Evolutionary conservation across 2,329 filamentous ascomycete species (phyloP).

Genomic region (Fusarium penzigii): DNA sequence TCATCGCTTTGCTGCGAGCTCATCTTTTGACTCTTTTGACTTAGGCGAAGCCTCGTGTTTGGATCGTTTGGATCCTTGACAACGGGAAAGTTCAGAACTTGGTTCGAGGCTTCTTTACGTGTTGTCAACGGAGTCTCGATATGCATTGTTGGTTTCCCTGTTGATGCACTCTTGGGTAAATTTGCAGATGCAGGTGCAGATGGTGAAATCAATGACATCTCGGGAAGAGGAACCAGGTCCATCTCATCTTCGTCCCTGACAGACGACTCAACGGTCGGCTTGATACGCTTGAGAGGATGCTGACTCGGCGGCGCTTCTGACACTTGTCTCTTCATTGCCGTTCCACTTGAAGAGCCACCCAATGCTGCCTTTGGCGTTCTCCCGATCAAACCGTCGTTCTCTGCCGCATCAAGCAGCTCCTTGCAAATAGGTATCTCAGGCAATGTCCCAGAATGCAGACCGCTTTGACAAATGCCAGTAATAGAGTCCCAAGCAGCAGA

Average conservation of each 20-base stretch:
- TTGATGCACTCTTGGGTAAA: conserved; percentile 1
- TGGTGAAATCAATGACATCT: conserved; percentile 2
- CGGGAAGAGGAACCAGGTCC: conserved; percentile 13
- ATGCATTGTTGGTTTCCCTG: conserved; percentile 3
- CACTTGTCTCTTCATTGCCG: conserved; percentile 13
- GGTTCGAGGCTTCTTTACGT: conserved; percentile 34
- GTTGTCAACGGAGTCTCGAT: neutral
- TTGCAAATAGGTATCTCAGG: conserved; percentile 40
- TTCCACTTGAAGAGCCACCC: neutral
- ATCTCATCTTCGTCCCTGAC: conserved; percentile 6
- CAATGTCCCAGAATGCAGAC: conserved; percentile 39
- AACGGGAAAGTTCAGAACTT: conserved; percentile 64
- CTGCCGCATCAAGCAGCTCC: conserved; percentile 43
- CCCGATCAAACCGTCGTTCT: conserved; percentile 37
- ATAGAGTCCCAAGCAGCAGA: conserved; percentile 4
- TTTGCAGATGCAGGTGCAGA: neutral
- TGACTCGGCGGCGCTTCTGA: neutral
- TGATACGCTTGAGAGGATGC: conserved; percentile 6
- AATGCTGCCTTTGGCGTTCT: conserved; percentile 16
- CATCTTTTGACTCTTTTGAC: conserved; percentile 55
- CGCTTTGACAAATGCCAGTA: conserved; percentile 45
- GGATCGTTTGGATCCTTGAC: conserved; percentile 75
- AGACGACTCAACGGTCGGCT: neutral
- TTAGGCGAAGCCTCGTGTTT: conserved; percentile 63
- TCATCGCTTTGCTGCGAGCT: conserved; percentile 52